phyloP scores from a whole-genome alignment of 139 green algal genomes.

The Desmodesmus armatus region DNA sequence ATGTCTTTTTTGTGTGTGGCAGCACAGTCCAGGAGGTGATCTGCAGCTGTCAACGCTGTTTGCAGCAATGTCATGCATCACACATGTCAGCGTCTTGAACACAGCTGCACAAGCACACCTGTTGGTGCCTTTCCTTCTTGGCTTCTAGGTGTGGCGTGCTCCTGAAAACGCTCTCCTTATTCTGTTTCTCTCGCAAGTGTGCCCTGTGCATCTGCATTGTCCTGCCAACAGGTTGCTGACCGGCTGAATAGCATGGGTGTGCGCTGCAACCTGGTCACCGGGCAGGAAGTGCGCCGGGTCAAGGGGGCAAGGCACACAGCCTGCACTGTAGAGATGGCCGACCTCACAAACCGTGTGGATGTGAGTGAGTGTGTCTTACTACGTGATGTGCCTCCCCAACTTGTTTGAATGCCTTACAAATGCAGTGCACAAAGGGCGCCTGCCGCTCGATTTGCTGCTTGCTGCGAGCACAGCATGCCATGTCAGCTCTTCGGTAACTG shows the following conservation, averaged over 20 bases:
- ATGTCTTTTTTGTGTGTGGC: no score
- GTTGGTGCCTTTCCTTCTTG: no score
- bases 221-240: conserved; percentile 53
- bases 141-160: no score
- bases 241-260: conserved; percentile 59
- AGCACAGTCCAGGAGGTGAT: no score
- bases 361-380: conserved; percentile 54
- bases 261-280: conserved; percentile 75
- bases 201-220: no score
- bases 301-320: conserved; percentile 83
- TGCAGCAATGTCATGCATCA: neutral
- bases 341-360: conserved; percentile 70
- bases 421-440: neutral
- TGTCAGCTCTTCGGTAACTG: no score
- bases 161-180: no score
- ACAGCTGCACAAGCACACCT: no score
- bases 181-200: no score
- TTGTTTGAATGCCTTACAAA: neutral
- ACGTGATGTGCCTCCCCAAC: neutral
- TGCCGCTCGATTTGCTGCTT: neutral
- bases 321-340: conserved; percentile 97
- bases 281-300: conserved; percentile 88
- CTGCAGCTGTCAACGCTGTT: neutral
- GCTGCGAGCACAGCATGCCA: neutral
- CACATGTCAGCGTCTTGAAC: no score